These are phyloP conservation scores for Colletotrichum eleusines DNA, from an alignment of 2,329 filamentous ascomycete species.

Conservation along the genomic window DNA sequence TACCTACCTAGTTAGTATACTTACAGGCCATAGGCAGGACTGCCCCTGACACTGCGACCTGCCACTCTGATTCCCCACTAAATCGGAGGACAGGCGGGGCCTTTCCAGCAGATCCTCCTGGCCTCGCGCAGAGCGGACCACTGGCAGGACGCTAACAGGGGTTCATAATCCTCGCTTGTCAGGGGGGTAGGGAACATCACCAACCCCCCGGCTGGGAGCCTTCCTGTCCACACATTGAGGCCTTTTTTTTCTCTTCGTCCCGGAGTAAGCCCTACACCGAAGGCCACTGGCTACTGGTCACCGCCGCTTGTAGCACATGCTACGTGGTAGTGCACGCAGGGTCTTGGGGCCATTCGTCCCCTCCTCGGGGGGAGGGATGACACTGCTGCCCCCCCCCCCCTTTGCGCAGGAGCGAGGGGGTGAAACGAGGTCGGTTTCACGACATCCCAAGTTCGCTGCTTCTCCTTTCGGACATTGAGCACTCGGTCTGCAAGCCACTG, in stretches of 20 bases:
- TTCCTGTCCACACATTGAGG: slow-evolving; percentile 31
- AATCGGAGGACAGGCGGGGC: slow-evolving; percentile 32
- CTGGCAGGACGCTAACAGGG: slow-evolving; percentile 4
- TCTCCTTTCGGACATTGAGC: slow-evolving; percentile 38
- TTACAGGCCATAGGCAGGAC: too few species aligned
- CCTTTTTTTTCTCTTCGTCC: slow-evolving; percentile 18
- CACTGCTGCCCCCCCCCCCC: slow-evolving; percentile 6
- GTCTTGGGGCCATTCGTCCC: slow-evolving; percentile 15
- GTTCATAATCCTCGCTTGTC: slow-evolving; percentile 28
- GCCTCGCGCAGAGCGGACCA: slow-evolving; percentile 17
- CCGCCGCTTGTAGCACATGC: slow-evolving; percentile 24
- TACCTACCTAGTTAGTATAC: too few species aligned
- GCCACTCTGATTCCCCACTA: slow-evolving; percentile 34
- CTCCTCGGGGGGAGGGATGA: slow-evolving; percentile 13
- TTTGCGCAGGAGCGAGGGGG: slow-evolving; percentile 26
- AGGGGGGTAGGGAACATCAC: slow-evolving; percentile 10
- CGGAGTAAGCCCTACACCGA: background rate
- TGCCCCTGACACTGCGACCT: slow-evolving; percentile 29
- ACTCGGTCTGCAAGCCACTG: slow-evolving; percentile 22
- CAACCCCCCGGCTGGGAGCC: slow-evolving; percentile 23
- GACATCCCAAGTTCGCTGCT: slow-evolving; percentile 33
- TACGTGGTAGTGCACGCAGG: slow-evolving; percentile 28
- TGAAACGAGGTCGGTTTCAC: slow-evolving; percentile 41
- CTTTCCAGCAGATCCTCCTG: slow-evolving; percentile 21
- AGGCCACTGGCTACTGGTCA: background rate